A percentile compares a stretch with the other conserved stretches of the same genome.
These are phyloP conservation scores for Pseudoperonospora humuli DNA, from an alignment of 352 stramenopile species.

Conservation along the genomic window DNA sequence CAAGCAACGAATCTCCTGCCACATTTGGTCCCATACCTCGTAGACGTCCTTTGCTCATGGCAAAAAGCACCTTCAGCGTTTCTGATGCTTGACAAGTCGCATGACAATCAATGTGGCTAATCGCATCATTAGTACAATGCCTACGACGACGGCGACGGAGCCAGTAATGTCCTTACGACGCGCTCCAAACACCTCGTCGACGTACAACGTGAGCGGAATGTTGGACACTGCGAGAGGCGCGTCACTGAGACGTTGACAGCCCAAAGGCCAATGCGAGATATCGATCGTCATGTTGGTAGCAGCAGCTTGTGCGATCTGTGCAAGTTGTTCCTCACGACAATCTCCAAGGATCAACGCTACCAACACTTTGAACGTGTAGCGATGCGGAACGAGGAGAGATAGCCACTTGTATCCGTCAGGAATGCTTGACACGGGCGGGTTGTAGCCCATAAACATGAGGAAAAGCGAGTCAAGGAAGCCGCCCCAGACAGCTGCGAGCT, in stretches of 20 bases:
- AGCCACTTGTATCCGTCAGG: slow-evolving; percentile 44
- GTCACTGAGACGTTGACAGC: slow-evolving; percentile 44
- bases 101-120: slow-evolving; percentile 43
- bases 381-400: slow-evolving; percentile 31
- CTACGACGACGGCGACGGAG: slow-evolving; percentile 45
- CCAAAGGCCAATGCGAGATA: slow-evolving; percentile 30
- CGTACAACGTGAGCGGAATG: slow-evolving; percentile 46
- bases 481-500: slow-evolving; percentile 35
- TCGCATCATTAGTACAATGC: slow-evolving; percentile 40
- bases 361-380: slow-evolving; percentile 33
- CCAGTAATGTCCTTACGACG: slow-evolving; percentile 33
- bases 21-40: no score
- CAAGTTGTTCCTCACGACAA: slow-evolving; percentile 26
- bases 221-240: slow-evolving; percentile 34
- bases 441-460: slow-evolving; percentile 52
- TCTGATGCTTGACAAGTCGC: slow-evolving; percentile 57
- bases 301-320: slow-evolving; percentile 18
- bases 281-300: slow-evolving; percentile 24
- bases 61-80: slow-evolving; percentile 36
- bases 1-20: no score
- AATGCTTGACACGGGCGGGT: slow-evolving; percentile 32
- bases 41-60: no score
- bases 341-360: slow-evolving; percentile 36
- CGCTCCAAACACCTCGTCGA: slow-evolving; percentile 49
- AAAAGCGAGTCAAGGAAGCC: slow-evolving; percentile 42